These are phyloP conservation scores for Caryopteris hybrid DNA, from an alignment of 305 asterid species.

Conservation along the genomic window DNA sequence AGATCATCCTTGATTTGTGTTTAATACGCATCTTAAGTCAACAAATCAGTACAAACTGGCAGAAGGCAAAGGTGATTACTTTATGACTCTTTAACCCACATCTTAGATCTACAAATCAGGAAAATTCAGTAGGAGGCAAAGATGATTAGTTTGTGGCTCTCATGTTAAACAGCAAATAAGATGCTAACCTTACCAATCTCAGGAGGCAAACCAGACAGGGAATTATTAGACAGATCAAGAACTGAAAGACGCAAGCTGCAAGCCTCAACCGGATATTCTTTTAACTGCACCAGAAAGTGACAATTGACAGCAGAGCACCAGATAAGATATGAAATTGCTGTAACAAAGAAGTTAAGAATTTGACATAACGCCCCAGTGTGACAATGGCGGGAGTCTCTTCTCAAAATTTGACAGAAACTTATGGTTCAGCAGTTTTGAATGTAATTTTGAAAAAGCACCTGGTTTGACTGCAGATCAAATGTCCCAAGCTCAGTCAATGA, in stretches of 20 bases:
- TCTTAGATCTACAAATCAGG: too few relatives aligned
- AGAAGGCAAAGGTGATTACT: neutral
- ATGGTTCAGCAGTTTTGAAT: slow-evolving; percentile 4
- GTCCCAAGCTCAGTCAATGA: slow-evolving; percentile 72
- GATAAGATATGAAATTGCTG: slow-evolving; percentile 15
- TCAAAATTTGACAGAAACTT: neutral
- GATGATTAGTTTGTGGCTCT: neutral
- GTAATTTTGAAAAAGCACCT: slow-evolving; percentile 41
- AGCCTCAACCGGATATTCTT: slow-evolving; percentile 89
- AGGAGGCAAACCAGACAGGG: slow-evolving; percentile 88
- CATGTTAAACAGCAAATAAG: slow-evolving; percentile 22
- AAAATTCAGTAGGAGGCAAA: too few relatives aligned
- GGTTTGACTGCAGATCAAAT: slow-evolving; percentile 95
- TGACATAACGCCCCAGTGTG: neutral
- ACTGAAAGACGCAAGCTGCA: slow-evolving; percentile 78
- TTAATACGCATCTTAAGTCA: neutral
- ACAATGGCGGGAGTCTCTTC: slow-evolving; percentile 3
- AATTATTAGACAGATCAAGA: slow-evolving; percentile 91
- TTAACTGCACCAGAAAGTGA: slow-evolving; percentile 52
- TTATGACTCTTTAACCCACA: too few relatives aligned
- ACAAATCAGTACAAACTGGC: neutral
- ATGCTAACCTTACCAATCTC: slow-evolving; percentile 84
- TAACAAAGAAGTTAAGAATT: slow-evolving; percentile 10
- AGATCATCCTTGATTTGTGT: neutral
- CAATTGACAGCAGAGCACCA: slow-evolving; percentile 15